These are phyloP conservation scores for Acaromyces ingoldii DNA, from an alignment of 1,284 basidiomycete genomes.

Conservation along the genomic window DNA sequence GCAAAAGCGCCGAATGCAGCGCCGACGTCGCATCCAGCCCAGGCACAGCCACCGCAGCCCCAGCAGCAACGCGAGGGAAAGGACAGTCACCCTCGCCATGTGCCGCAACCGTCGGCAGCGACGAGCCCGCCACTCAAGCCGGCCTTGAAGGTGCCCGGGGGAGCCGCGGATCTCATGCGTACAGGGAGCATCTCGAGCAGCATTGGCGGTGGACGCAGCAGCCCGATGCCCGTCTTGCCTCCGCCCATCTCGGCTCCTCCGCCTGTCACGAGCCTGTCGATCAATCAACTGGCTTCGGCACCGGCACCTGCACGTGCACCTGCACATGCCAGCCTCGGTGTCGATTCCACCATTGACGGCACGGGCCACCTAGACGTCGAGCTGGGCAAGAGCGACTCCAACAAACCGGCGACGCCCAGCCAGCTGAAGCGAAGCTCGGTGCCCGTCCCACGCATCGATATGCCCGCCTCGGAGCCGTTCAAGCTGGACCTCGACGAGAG, in stretches of 20 bases:
- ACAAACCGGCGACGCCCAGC: not conserved
- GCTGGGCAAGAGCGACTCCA: not conserved
- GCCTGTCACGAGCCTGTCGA: constrained; percentile 12
- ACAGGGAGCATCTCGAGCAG: constrained; percentile 19
- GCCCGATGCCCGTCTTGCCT: constrained; percentile 22
- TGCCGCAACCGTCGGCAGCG: constrained; percentile 15
- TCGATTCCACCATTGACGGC: no score
- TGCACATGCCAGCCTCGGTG: no score
- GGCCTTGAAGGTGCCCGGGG: constrained; percentile 28
- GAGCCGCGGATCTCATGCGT: constrained; percentile 17
- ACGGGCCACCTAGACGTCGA: constrained; percentile 31
- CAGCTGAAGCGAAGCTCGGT: not conserved
- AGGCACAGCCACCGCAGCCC: not conserved
- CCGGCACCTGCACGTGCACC: no score
- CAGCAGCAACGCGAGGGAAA: not conserved
- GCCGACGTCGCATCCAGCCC: not conserved
- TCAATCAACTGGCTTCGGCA: no score
- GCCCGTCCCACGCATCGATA: constrained; percentile 34
- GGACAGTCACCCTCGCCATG: constrained; percentile 2
- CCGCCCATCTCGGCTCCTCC: constrained; percentile 30
- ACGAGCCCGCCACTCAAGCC: constrained; percentile 39
- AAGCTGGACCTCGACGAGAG: constrained; percentile 21
- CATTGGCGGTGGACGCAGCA: constrained; percentile 8
- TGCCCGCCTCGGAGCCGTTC: constrained; percentile 43
- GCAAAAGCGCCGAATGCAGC: not conserved